These are phyloP conservation scores for Allantophomopsis lycopodina DNA, from an alignment of 2,329 filamentous ascomycete genomes.

Conservation along the genomic window DNA sequence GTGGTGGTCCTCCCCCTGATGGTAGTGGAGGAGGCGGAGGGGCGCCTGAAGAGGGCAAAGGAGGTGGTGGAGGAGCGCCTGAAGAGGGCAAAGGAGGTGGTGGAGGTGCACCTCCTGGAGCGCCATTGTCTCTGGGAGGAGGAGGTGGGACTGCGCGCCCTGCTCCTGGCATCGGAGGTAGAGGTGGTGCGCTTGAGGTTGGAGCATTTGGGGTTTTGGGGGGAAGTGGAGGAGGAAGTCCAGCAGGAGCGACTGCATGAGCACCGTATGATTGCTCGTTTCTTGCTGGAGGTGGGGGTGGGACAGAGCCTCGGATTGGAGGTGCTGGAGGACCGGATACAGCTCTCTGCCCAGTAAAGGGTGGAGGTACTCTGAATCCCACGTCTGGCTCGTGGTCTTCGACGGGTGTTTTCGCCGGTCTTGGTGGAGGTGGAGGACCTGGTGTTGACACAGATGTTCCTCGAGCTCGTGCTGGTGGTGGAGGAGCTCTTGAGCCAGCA, in stretches of 20 bases:
- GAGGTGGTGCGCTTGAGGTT: slow-evolving; percentile 27
- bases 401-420: slow-evolving; percentile 56
- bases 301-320: slow-evolving; percentile 55
- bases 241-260: slow-evolving; percentile 21
- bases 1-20: slow-evolving; percentile 16
- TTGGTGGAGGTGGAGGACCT: slow-evolving; percentile 53
- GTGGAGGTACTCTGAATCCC: slow-evolving; percentile 66
- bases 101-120: slow-evolving; percentile 15
- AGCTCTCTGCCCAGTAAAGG: slow-evolving; percentile 54
- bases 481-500: slow-evolving; percentile 38
- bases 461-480: slow-evolving; percentile 27
- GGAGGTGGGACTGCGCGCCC: slow-evolving; percentile 38
- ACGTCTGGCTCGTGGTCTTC: slow-evolving; percentile 28
- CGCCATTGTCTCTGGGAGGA: slow-evolving; percentile 21
- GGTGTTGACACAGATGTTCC: slow-evolving; percentile 34
- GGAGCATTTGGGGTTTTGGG: slow-evolving; percentile 28
- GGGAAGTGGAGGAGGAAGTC: slow-evolving; percentile 22
- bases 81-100: slow-evolving; percentile 16
- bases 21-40: slow-evolving; percentile 19
- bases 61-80: slow-evolving; percentile 20
- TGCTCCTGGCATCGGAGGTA: slow-evolving; percentile 35
- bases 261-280: slow-evolving; percentile 32
- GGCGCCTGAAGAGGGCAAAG: slow-evolving; percentile 18
- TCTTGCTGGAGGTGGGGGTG: slow-evolving; percentile 51
- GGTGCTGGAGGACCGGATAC: slow-evolving; percentile 56